These are phyloP conservation scores for Globisporangium canariense DNA, from an alignment of 352 stramenopile genomes.

Conservation along the genomic window DNA sequence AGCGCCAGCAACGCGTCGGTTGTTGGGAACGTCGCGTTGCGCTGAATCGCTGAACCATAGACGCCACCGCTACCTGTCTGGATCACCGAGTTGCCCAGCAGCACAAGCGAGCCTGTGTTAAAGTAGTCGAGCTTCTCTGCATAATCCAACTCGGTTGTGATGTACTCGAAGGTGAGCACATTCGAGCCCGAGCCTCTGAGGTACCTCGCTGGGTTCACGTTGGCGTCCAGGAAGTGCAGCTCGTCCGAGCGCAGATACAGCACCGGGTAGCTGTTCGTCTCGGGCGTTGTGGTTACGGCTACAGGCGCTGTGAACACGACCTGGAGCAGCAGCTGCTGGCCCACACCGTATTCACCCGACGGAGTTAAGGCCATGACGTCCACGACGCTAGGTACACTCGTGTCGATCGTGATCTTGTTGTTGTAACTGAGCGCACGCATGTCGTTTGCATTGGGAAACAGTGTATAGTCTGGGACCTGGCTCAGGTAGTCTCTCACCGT, in stretches of 20 bases:
- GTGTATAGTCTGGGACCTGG: constrained; percentile 45
- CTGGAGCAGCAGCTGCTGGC: constrained; percentile 41
- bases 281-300: constrained; percentile 21
- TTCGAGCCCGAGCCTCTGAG: constrained; percentile 44
- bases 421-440: constrained; percentile 54
- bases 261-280: constrained; percentile 18
- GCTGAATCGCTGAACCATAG: constrained; percentile 27
- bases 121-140: constrained; percentile 69
- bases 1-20: constrained; percentile 43
- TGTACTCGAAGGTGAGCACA: constrained; percentile 58
- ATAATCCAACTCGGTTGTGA: constrained; percentile 43
- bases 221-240: constrained; percentile 42
- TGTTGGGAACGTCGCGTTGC: constrained; percentile 44
- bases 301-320: constrained; percentile 54
- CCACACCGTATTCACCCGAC: constrained; percentile 63
- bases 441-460: constrained; percentile 42
- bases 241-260: constrained; percentile 49
- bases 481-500: constrained; percentile 36
- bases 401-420: constrained; percentile 57
- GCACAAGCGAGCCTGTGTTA: constrained; percentile 31
- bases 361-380: constrained; percentile 41
- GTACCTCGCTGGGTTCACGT: constrained; percentile 42
- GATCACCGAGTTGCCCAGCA: constrained; percentile 32
- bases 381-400: constrained; percentile 30
- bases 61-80: constrained; percentile 10